Evolutionary conservation across 2,329 filamentous ascomycete species (phyloP), one percentile per base, ranked within the genome.

Genomic region (Colletotrichum neosansevieriae): DNA sequence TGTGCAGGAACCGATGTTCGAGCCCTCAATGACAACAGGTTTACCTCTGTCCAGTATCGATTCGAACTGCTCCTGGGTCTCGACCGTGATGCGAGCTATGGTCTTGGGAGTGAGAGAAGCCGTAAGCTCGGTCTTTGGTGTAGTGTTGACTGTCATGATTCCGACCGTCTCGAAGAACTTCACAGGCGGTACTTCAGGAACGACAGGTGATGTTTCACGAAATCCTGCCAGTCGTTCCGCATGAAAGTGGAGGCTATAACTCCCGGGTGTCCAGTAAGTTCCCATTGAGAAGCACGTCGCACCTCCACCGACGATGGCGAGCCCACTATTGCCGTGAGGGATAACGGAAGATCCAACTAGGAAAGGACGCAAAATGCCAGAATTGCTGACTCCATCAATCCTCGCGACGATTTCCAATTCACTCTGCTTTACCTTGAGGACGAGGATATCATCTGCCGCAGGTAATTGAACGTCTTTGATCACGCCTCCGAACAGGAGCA

Each of bases 231-330:
- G 15, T n/a, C 10, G 44, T 9, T 19, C 21, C 6, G 47, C 36
- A 36, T 66, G 60, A 3, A 75, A 53, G 6, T 69, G 58, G 21
- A 89, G 73, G 2, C 79, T 76, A 58, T 83, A 91, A 12, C 85
- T 81, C 1, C 88, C 88, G 36, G 84, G 83, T 58, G 94, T 94
- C 92, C 93, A 97, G 74, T 88, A 94, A 6, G 92, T 92, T 1
- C 94, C 94, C 85, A 97, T 97, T 0, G 93, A 94, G 81, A 97
- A 97, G 77, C 94, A 97, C 0, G 94, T 93, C 15, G 92, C 93
- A 42, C 94, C 94, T 15, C 94, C 94, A 1, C 94, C 94, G 54
- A 92, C 78, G 7, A 97, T 80, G 10, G 93, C 74, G 3, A 94
- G 73, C 17, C 85, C 79, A 34, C 83, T 79, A 47, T 81, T 74